Evolutionary conservation across 2,329 filamentous ascomycete genomes (phyloP).

Genomic region (Thielaviopsis euricoi): DNA sequence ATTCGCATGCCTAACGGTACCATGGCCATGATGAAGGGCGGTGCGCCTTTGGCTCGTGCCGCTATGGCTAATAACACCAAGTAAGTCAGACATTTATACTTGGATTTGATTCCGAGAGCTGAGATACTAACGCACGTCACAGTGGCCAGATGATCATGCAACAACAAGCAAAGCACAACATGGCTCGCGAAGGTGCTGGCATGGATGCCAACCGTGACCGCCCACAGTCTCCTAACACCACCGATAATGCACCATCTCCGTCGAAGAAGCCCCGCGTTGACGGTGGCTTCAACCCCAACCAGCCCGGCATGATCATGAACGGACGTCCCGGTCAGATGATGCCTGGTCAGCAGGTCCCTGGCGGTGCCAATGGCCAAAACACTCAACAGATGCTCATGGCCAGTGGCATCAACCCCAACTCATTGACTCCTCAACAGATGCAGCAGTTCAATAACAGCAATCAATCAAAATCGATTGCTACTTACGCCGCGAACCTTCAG

Average conservation of each 20-base stretch:
- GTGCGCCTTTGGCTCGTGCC: conserved; percentile 48
- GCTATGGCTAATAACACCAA: conserved; percentile 66
- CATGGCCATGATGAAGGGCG: conserved; percentile 43
- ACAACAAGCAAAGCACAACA: conserved; percentile 58
- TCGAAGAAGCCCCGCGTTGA: conserved; percentile 75
- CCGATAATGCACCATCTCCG: conserved; percentile 80
- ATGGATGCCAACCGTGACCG: conserved; percentile 74
- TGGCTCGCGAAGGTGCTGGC: conserved; percentile 75
- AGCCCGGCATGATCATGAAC: conserved; percentile 54
- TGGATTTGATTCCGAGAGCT: background rate
- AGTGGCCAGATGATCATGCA: conserved; percentile 11
- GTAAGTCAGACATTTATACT: conserved; percentile 7
- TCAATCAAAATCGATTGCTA: conserved; percentile 71
- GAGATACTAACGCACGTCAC: background rate
- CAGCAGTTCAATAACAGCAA: conserved; percentile 42
- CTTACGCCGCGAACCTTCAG: conserved; percentile 72
- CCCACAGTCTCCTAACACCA: conserved; percentile 64
- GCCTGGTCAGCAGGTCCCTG: conserved; percentile 51
- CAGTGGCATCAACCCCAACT: conserved; percentile 60
- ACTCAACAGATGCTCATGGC: conserved; percentile 45
- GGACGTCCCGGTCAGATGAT: conserved; percentile 56
- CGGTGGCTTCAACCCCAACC: conserved; percentile 55
- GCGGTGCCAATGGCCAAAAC: conserved; percentile 30
- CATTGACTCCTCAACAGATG: conserved; percentile 62
- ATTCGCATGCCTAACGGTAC: conserved; percentile 51